Conservation (phyloP, 177 flowering plant genomes). For the Telopea speciosissima region DNA sequence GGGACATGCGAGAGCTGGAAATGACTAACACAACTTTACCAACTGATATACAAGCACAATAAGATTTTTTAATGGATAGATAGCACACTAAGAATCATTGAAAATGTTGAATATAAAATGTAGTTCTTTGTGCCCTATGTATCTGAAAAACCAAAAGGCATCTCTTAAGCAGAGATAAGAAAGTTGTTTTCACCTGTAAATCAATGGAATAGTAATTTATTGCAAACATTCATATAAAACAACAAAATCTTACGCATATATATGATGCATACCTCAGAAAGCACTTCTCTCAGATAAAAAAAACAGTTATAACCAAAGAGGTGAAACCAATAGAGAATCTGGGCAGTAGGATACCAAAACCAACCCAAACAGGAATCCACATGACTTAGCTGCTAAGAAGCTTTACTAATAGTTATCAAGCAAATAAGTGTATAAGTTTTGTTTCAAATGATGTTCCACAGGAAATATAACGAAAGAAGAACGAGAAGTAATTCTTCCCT, state of each 20-base stretch:
- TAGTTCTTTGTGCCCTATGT: not conserved
- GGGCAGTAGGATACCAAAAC: constrained; percentile 16
- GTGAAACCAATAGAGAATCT: constrained; percentile 17
- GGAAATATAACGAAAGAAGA: constrained; percentile 22
- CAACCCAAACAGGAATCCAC: constrained; percentile 15
- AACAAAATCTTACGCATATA: constrained; percentile 13
- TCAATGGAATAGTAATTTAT: not conserved
- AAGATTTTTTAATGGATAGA: not conserved
- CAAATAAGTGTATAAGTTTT: constrained; percentile 28
- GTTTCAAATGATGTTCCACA: constrained; percentile 25
- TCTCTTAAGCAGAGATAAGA: not conserved
- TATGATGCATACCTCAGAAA: constrained; percentile 1
- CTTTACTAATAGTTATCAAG: constrained; percentile 24
- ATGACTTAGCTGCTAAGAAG: constrained; percentile 15
- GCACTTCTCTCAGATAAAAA: constrained; percentile 10
- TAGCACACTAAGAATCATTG: no score
- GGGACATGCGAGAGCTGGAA: not conserved
- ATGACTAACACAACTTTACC: not conserved
- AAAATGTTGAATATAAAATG: not conserved
- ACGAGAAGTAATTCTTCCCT: constrained; percentile 17
- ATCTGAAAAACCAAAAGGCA: not conserved
- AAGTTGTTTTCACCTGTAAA: not conserved
- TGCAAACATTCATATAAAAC: constrained; percentile 13
- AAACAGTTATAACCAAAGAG: constrained; percentile 2
- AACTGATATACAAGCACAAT: not conserved